Percentiles rank a stretch among this genome's conserved stretches.
phyloP scores from a whole-genome alignment of 2,329 filamentous ascomycete species.

The Ophiostoma piceae region DNA sequence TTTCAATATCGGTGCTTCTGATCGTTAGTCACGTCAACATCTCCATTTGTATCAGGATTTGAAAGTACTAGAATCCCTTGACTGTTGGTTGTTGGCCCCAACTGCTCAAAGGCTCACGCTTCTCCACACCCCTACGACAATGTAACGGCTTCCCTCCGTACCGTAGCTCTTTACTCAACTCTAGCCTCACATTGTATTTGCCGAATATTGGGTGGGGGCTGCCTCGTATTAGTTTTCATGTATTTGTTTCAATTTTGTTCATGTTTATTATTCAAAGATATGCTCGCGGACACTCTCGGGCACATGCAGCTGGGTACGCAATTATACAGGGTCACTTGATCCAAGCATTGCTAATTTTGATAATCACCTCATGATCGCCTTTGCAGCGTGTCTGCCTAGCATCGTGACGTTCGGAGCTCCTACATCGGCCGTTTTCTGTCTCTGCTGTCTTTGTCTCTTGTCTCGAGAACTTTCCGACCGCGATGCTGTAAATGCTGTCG shows the following conservation, averaged over 20 bases:
- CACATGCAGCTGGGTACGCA: background rate
- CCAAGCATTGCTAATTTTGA: background rate
- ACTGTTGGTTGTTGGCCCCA: conserved; percentile 11
- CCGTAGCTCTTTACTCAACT: background rate
- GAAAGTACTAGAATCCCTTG: background rate
- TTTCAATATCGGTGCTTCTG: background rate
- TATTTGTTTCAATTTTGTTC: background rate
- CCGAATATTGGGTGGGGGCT: background rate
- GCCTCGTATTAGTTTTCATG: background rate
- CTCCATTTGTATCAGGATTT: too few relatives aligned
- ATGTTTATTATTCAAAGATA: background rate
- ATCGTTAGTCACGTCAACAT: too few relatives aligned
- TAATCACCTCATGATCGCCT: background rate
- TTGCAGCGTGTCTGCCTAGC: background rate
- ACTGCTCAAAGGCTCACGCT: background rate
- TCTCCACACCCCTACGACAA: conserved; percentile 18
- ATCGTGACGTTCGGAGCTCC: background rate
- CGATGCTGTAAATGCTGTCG: background rate
- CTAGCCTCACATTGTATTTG: conserved; percentile 7
- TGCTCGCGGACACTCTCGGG: background rate
- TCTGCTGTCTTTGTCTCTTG: background rate
- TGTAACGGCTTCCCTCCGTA: conserved; percentile 15
- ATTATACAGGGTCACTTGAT: background rate
- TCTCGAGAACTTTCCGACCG: background rate
- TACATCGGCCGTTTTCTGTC: conserved; percentile 1